Evolutionary conservation across 345 rosid genomes (phyloP), one percentile per base, ranked within the genome.

Genomic region (Citrus hindsii): DNA sequence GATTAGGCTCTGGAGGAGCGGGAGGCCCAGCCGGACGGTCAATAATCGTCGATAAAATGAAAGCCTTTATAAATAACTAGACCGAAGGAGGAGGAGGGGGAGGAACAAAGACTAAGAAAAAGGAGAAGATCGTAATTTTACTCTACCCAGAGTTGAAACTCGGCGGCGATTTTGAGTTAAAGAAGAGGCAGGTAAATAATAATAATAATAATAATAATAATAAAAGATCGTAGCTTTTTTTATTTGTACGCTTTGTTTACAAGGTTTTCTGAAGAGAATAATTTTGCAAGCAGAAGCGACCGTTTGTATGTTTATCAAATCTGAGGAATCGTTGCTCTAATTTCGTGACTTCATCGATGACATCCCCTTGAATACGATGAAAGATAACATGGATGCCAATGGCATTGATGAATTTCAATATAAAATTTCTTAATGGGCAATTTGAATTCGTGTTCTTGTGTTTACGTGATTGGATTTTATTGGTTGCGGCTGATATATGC

Each of bases 211-310:
- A 27, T 27, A n/a, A 83, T 82, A 83, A 76, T 68, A 68, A 64
- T 7, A 79, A 81, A 86, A 86, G 56, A 66, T 84, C 35, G 64
- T 76, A 76, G 64, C 83, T 79, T 75, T 79, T 79, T 85, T 80
- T 81, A 85, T 88, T 80, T 76, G 79, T 83, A 25, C 73, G 72
- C 83, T 82, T 78, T 83, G 35, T 77, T 77, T 46, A 13, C 51
- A 13, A 71, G 74, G 74, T 28, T 71, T 71, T 28, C 35, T 18
- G 58, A 53, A 53, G 56, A 16, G 59, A 69, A 69, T 65, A 32
- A 30, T 16, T 21, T 60, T 65, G 6, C 67, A 30, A 64, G 40
- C 32, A 12, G 51, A 46, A 13, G 51, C 51, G 51, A 13, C 51
- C 2, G 2, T 14, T 51, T 4, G 5, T 48, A 14, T 48, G 19